A percentile compares a stretch with the other conserved stretches of the same genome.
Conservation (phyloP, 2,329 filamentous ascomycete genomes). For the Colletotrichum agaves region DNA sequence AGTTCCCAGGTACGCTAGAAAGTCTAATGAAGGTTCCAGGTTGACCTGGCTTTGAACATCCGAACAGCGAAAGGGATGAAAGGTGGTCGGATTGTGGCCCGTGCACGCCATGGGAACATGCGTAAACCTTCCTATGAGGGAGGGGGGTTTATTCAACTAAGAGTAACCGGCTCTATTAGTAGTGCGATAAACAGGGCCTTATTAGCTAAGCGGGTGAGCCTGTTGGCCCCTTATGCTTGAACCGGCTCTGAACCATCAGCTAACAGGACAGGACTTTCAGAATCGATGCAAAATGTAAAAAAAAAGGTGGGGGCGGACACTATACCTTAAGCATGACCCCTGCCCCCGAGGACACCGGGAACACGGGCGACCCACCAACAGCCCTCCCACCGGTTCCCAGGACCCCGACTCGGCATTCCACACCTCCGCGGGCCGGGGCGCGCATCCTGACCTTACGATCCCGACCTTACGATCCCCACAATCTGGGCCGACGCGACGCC, state of each 20-base stretch:
- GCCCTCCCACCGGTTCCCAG: conserved; percentile 31
- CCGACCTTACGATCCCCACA: neutral
- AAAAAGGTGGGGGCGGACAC: too few relatives aligned
- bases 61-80: neutral
- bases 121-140: too few relatives aligned
- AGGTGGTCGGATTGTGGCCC: conserved; percentile 28
- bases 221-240: too few relatives aligned
- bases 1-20: neutral
- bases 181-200: too few relatives aligned
- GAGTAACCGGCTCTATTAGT: too few relatives aligned
- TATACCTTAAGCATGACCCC: neutral
- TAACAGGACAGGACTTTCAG: too few relatives aligned
- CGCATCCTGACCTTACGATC: neutral
- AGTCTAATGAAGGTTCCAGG: neutral
- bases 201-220: too few relatives aligned
- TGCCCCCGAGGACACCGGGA: conserved; percentile 22
- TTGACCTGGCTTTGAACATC: neutral
- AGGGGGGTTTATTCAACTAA: neutral
- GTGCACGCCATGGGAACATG: conserved; percentile 24
- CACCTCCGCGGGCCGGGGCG: neutral
- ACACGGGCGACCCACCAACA: neutral
- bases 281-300: neutral
- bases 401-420: conserved; percentile 41
- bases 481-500: too few relatives aligned
- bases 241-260: too few relatives aligned